These are phyloP conservation scores for Thalassiosira livingstoniorum DNA, from an alignment of 352 stramenopile species.

Conservation along the genomic window DNA sequence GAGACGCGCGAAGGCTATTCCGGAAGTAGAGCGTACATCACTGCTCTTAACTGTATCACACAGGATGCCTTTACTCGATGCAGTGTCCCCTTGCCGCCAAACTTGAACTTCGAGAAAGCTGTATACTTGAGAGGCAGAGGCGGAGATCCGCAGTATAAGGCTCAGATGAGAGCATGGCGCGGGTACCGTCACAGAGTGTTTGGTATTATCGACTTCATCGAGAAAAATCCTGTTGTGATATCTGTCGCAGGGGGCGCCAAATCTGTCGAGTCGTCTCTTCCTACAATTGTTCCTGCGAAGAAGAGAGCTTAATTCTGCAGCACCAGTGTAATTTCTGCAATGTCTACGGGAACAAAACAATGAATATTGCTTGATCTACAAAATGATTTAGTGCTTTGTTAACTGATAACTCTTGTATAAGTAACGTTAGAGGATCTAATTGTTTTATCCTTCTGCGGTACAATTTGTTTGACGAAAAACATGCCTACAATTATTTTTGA, in stretches of 20 bases:
- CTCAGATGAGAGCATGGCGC: not conserved
- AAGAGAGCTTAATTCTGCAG: too few relatives aligned
- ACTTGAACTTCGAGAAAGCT: not conserved
- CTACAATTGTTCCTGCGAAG: not conserved
- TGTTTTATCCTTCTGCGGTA: too few relatives aligned
- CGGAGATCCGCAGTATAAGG: not conserved
- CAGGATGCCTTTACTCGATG: not conserved
- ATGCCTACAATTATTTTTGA: too few relatives aligned
- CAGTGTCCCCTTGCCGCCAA: not conserved
- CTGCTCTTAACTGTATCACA: not conserved
- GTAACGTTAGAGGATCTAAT: too few relatives aligned
- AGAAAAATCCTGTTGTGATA: not conserved
- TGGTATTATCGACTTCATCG: not conserved
- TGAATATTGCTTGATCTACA: too few relatives aligned
- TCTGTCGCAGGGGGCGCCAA: not conserved
- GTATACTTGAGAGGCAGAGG: not conserved
- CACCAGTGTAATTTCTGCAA: too few relatives aligned
- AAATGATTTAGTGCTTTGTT: too few relatives aligned
- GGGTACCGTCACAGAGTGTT: not conserved
- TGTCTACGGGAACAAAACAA: too few relatives aligned
- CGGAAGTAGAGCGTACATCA: not conserved
- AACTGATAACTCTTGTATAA: too few relatives aligned
- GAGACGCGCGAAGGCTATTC: not conserved
- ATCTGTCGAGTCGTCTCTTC: not conserved
- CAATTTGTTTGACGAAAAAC: too few relatives aligned